Conservation (phyloP, 1,284 basidiomycete genomes). For the Phaffia rhodozyma region DNA sequence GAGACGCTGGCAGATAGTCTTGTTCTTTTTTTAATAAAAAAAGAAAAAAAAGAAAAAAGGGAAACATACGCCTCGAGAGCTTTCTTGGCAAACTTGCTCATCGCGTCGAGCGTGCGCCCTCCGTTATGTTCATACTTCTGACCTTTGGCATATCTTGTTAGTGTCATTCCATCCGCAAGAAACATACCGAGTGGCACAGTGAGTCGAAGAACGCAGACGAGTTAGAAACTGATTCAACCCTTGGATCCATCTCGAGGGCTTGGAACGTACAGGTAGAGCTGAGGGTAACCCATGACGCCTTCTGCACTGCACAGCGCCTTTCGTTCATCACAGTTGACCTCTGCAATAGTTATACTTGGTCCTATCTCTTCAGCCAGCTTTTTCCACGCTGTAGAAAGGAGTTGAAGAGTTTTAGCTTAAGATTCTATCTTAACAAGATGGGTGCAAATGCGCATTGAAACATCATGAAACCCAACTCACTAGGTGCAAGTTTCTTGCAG, state of each 20-base stretch:
- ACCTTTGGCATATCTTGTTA: constrained; percentile 35
- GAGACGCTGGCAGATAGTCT: neutral
- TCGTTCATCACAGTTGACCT: constrained; percentile 75
- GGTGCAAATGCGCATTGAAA: neutral
- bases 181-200: neutral
- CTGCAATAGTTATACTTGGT: constrained; percentile 57
- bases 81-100: constrained; percentile 60
- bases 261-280: constrained; percentile 51
- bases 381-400: constrained; percentile 43
- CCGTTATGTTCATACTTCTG: constrained; percentile 56
- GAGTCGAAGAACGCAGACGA: neutral
- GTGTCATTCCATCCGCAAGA: too few species aligned
- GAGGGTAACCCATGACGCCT: constrained; percentile 64
- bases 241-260: neutral
- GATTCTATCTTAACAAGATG: too few species aligned
- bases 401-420: neutral
- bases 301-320: constrained; percentile 51
- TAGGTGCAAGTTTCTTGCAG: constrained; percentile 76
- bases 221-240: too few species aligned
- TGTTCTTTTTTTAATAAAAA: too few species aligned
- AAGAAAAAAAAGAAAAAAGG: too few species aligned
- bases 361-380: constrained; percentile 58
- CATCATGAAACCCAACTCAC: constrained; percentile 26
- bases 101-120: constrained; percentile 51
- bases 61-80: constrained; percentile 46